phyloP scores from a whole-genome alignment of 805 yeast species.

The Monosporozyma yasuniensis region DNA sequence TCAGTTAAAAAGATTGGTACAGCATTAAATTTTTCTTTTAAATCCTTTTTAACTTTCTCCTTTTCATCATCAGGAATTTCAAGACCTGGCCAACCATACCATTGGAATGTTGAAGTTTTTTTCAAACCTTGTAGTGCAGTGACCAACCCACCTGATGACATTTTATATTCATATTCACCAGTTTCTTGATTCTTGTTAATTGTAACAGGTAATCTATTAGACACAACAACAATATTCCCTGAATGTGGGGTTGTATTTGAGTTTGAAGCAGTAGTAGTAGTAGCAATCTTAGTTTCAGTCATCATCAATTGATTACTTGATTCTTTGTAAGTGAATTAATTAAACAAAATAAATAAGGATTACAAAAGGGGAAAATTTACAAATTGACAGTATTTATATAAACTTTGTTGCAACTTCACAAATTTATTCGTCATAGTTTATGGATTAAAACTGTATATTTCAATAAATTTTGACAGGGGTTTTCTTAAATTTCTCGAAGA shows the following conservation, averaged over 20 bases:
- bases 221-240: slow-evolving; percentile 85
- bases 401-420: neutral
- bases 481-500: neutral
- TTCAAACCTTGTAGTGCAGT: slow-evolving; percentile 90
- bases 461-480: neutral
- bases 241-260: neutral
- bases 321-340: too few relatives aligned
- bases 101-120: slow-evolving; percentile 73
- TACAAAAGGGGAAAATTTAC: too few relatives aligned
- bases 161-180: slow-evolving; percentile 68
- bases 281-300: neutral
- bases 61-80: slow-evolving; percentile 76
- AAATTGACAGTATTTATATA: too few relatives aligned
- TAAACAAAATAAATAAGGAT: too few relatives aligned
- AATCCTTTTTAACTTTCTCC: slow-evolving; percentile 55
- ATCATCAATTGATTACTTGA: neutral
- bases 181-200: slow-evolving; percentile 49
- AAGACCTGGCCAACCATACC: slow-evolving; percentile 98
- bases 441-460: too few relatives aligned
- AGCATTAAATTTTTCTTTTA: slow-evolving; percentile 73
- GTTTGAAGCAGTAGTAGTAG: neutral
- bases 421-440: neutral
- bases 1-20: slow-evolving; percentile 84
- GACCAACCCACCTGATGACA: slow-evolving; percentile 97
- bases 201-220: slow-evolving; percentile 93